Percentiles rank a stretch among this genome's conserved stretches.
phyloP scores from a whole-genome alignment of 805 yeast species.

The Spathaspora gorwiae region DNA sequence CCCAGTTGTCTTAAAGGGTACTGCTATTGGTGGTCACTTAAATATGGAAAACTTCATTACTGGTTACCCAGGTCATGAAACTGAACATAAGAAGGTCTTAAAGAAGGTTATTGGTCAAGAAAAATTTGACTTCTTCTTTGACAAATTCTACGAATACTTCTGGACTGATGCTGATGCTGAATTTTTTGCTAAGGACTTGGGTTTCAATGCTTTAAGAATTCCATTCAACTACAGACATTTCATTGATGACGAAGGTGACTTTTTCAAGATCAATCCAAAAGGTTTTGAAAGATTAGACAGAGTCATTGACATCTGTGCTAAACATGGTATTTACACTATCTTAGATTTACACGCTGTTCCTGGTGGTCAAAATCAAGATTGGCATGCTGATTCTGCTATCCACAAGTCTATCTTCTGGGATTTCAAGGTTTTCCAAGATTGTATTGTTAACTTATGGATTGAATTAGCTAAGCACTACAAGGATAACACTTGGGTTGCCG shows the following conservation, averaged over 20 bases:
- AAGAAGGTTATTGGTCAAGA: conserved; percentile 40
- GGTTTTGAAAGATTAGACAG: conserved; percentile 45
- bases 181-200: conserved; percentile 36
- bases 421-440: conserved; percentile 45
- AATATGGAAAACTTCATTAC: conserved; percentile 57
- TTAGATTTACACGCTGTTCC: conserved; percentile 48
- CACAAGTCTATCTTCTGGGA: conserved; percentile 49
- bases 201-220: conserved; percentile 44
- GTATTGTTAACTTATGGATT: conserved; percentile 42
- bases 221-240: conserved; percentile 53
- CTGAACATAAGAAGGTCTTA: conserved; percentile 44
- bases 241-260: conserved; percentile 42
- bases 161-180: conserved; percentile 50
- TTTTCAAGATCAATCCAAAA: conserved; percentile 36
- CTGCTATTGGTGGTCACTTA: conserved; percentile 48
- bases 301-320: conserved; percentile 40
- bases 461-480: conserved; percentile 43
- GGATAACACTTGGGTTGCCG: conserved; percentile 47
- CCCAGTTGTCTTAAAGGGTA: conserved; percentile 42
- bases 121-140: conserved; percentile 46
- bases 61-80: conserved; percentile 52
- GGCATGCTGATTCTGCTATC: conserved; percentile 48
- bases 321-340: conserved; percentile 44
- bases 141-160: conserved; percentile 49
- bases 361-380: conserved; percentile 53